Conservation (phyloP, 108 stramenopile genomes). For the Nannochloropsis gaditana region DNA sequence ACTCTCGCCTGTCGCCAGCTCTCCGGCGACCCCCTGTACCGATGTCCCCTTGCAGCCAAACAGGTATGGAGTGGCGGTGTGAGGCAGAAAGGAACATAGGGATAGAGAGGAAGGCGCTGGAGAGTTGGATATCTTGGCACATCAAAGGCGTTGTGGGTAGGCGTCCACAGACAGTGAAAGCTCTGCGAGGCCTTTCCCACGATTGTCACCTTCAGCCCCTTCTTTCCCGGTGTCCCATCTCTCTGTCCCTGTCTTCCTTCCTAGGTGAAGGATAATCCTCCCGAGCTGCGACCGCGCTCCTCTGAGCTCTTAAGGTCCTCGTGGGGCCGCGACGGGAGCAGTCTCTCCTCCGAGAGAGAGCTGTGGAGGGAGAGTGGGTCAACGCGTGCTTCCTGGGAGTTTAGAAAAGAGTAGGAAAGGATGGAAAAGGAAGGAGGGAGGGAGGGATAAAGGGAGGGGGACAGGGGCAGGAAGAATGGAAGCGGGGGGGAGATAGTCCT, state of each 20-base stretch:
- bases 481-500: background rate
- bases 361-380: background rate
- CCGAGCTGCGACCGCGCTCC: background rate
- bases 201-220: background rate
- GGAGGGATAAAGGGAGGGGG: background rate
- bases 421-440: background rate
- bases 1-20: constrained; percentile 7
- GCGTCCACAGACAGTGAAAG: too few relatives aligned
- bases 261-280: background rate
- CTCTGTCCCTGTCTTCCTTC: background rate
- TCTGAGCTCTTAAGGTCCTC: background rate
- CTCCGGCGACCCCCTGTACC: background rate
- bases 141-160: too few relatives aligned
- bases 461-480: background rate
- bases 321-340: background rate
- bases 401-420: background rate
- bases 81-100: background rate
- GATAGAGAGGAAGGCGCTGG: background rate
- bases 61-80: background rate
- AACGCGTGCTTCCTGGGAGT: background rate
- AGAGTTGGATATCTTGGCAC: too few relatives aligned
- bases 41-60: background rate
- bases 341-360: background rate
- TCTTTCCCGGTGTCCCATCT: background rate
- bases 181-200: background rate